Evolutionary conservation across 768 basidiomycete species (phyloP), one percentile per base, ranked within the genome.

Genomic region (Boletales sp.): DNA sequence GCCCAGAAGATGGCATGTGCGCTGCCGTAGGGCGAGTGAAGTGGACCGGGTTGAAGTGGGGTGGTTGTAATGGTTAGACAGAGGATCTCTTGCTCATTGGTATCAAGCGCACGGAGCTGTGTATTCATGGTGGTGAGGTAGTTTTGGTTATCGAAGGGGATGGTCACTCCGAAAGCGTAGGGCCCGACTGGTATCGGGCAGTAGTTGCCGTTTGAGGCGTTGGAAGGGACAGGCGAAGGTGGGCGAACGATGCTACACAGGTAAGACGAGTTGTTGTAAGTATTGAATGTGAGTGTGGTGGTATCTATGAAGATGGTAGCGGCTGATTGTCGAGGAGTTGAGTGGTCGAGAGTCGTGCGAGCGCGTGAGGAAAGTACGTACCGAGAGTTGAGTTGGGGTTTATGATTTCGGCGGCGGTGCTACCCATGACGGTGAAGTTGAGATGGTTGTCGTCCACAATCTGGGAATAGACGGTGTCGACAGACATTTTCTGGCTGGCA

Each of bases 271-370:
- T 86, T 85, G 41, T 75, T 76, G 68, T 79, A 87, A 53, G 86
- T 79, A 53, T 76, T 77, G 58, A 94, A 80, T 3, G 93, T 92
- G 43, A 94, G 79, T 18, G 93, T 80, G 47, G 81, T 77, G 2
- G 90, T 85, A 10, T 88, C 82, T 39, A 86, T 87, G 72, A 95
- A 94, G 37, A 97, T 78, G 8, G 93, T 97, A 15, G 93, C 91
- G 86, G 51, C 51, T 64, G 38, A 43, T 29, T 31, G 31, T 10
- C 31, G 44, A 43, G 60, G 54, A 12, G 2, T 18, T 53, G 41
- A 56, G 48, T 31, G 18, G 11, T 10, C n/a, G 8, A 4, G 44
- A 11, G 36, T 44, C 44, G 35, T n/a, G 38, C 30, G 48, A 32
- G 49, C 12, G 34, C 14, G 21, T 1, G 44, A 48, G 34, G 39